Base-by-base conservation (phyloP, 768 basidiomycete genomes). In the Rubroboletus satanas region DNA sequence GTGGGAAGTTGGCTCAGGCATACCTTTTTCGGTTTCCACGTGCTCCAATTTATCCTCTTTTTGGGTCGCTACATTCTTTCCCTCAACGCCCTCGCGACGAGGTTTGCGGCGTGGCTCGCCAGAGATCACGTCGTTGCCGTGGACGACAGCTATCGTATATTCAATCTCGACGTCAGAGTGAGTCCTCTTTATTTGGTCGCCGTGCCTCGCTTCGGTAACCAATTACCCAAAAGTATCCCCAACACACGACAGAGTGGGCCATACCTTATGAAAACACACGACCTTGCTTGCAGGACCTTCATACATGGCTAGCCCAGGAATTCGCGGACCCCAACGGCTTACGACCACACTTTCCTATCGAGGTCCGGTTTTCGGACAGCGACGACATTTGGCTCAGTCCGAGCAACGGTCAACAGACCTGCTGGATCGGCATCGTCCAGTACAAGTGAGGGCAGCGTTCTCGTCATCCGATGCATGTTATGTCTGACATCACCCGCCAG, bases 361-460 rank as follows among this genome's bases (percentile, higher is more conserved):
- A 98, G 74, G 83, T 99, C 50, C 83, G 97, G 10, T 94, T 91
- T 70, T 88, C 92, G 42, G 83, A 84, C 14, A 77, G 79, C 23
- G 97, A 98, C 71, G 91, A 97, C 65, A 90, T 97, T 49, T 98
- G 92, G 92, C 77, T 99, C 32, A 93, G 90, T 68, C 97, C 97
- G 2, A 87, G 88, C 65, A 83, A 83, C 66, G 87, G 86, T 49
- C 79, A 83, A 53, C 76, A 74, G 67, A 94, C 89, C 8, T 89
- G 87, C 62, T 99, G 94, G 90, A 91, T 99, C 56, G 97, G 97
- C n/a, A 84, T 98, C 49, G 83, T 97, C n/a, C 92, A 95, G 66
- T 99, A 86, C 76, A 93, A 92, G 96, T 98, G 54, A 65, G 90
- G 14, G 73, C 7, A 14, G 49, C 41, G 45, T 18, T 49, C 28